Conservation (phyloP, 495 filamentous ascomycete species). For the Poronia punctata region DNA sequence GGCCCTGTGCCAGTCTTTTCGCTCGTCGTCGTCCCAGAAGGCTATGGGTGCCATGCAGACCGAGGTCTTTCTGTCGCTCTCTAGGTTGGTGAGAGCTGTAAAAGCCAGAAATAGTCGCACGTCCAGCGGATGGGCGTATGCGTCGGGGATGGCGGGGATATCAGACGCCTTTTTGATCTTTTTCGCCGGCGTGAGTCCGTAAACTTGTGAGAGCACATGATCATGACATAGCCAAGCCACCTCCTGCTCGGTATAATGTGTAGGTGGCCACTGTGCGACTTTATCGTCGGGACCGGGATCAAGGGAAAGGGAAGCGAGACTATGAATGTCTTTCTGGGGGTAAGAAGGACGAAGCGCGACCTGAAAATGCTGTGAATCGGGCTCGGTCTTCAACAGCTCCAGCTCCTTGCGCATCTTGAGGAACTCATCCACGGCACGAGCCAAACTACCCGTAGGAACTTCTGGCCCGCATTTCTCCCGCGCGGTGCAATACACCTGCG, state of each 20-base stretch:
- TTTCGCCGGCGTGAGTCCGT: not conserved
- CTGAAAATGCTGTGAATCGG: not conserved
- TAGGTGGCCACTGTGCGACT: not conserved
- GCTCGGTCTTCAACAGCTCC: not conserved
- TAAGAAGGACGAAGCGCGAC: not conserved
- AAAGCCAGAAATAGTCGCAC: slow-evolving; percentile 2
- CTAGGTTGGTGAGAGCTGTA: not conserved
- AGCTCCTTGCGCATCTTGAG: not conserved
- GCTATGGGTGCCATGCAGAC: slow-evolving; percentile 1
- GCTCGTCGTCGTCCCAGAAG: slow-evolving; percentile 1
- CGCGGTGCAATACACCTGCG: not conserved
- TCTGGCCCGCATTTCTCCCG: not conserved
- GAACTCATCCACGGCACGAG: not conserved
- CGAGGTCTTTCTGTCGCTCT: not conserved
- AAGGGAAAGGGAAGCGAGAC: not conserved
- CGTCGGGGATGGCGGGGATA: not conserved
- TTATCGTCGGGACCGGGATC: too few relatives aligned
- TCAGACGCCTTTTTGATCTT: not conserved
- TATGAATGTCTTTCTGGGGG: not conserved
- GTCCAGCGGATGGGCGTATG: slow-evolving; percentile 3
- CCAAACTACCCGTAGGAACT: not conserved
- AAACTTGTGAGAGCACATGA: not conserved
- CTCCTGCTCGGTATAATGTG: not conserved
- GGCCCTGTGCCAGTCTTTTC: not conserved
- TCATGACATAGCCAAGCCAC: slow-evolving; percentile 1